Evolutionary conservation across 108 stramenopile species (phyloP), one percentile per base, ranked within the genome.

Genomic region (Pseudonitzschia delicatissima): DNA sequence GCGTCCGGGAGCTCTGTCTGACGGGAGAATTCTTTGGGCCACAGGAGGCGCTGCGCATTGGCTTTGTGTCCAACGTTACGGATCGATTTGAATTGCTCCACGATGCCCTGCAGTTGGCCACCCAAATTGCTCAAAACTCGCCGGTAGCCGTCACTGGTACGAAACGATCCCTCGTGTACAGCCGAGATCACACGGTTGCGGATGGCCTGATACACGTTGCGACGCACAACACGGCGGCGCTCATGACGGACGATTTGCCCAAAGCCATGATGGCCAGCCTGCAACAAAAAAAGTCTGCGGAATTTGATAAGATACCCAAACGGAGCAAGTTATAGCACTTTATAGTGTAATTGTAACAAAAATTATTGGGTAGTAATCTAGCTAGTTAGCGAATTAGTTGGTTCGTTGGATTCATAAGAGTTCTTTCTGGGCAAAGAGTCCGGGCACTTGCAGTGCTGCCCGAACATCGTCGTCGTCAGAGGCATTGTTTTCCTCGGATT

Each of bases 141-240:
- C 90, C 90, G 8, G 78, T 91, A 18, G 90, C 90, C 8, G 87
- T 86, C 36, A 26, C 62, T n/a, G 82, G 82, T 7, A 91, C 86
- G 37, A 91, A 91, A 58, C 32, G 49, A 50, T 83, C 87, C 0
- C 71, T 91, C 28, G 76, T 85, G 35, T 91, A 81, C 51, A 81
- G 82, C 25, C 61, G 90, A 20, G 87, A 91, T 68, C 87, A 88
- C 74, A 62, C 69, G 32, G 90, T 91, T n/a, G 55, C 72, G 27
- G 87, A 87, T 45, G 87, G 90, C 4, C 49, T 91, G 34, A 77
- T 87, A n/a, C 87, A 87, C 31, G 69, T 91, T 50, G 85, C 85
- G 9, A 62, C 71, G 59, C 85, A 84, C 29, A 91, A 91, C 67
- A 73, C 83, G 9, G 21, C 82, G n/a, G 90, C 90, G 35, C 66